Evolutionary conservation across 805 yeast species (phyloP), one percentile per base, ranked within the genome.

Genomic region (Wickerhamomyces hampshirensis): DNA sequence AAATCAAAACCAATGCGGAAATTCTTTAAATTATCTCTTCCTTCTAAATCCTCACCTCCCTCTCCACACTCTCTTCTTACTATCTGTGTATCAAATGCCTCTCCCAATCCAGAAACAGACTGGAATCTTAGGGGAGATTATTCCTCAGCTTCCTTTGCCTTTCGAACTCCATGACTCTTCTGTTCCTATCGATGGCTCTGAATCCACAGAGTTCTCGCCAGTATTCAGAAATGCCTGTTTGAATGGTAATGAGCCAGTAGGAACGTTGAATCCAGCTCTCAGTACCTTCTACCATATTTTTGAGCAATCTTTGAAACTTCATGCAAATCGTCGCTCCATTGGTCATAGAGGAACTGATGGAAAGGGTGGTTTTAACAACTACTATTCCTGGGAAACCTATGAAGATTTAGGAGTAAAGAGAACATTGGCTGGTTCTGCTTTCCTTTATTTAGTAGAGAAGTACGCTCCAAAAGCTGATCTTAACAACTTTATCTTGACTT

Each of bases 381-480:
- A 51, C 23, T 80, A 68, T 59, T 56, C 66, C 4, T 67, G 61
- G 50, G 61, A 68, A 28, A 55, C 72, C 2, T 80, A 67, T 48
- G 48, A 40, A 5, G 55, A 65, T 35, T 65, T 74, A 18, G 65
- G 66, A 13, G 43, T 52, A 19, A 60, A 75, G 39, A 67, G 75
- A 34, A 58, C 60, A 27, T 48, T 63, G 34, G 61, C 77, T 19
- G 88, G 84, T 5, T 56, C 80, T 10, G 88, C 86, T 6, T 44
- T 75, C 18, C 48, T 68, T 38, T 55, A 70, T 3, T 51, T 69
- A 24, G 73, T 76, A 17, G 60, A 62, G 40, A 47, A 49, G 15
- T 64, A 57, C 33, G 60, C 66, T 28, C 55, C 45, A 17, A 51
- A 54, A 40, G 53, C 55, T n/a, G 41, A 49, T n/a, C 28, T 44